Percentiles rank a stretch among this genome's conserved stretches.
These are phyloP conservation scores for Pseudonitzschia multiseries DNA, from an alignment of 108 stramenopile genomes.

Conservation along the genomic window DNA sequence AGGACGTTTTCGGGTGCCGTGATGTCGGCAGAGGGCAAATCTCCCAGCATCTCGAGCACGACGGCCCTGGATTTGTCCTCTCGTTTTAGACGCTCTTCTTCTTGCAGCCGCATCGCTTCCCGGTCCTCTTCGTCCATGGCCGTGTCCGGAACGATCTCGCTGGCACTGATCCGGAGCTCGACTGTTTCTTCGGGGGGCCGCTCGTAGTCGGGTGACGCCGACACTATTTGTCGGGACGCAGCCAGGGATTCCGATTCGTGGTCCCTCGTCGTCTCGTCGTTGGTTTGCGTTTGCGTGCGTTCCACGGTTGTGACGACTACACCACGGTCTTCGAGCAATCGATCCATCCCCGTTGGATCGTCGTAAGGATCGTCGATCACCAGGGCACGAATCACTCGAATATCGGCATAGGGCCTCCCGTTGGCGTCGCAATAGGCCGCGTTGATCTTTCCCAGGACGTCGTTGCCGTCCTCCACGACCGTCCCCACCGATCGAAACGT, in stretches of 20 bases:
- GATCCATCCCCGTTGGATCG: conserved; percentile 69
- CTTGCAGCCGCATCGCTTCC: conserved; percentile 43
- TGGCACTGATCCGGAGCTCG: conserved; percentile 58
- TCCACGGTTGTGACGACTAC: background rate
- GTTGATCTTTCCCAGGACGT: conserved; percentile 82
- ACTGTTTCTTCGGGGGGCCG: conserved; percentile 87
- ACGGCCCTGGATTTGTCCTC: conserved; percentile 92
- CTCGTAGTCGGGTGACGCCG: conserved; percentile 62
- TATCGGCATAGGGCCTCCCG: conserved; percentile 94
- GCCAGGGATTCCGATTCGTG: conserved; percentile 1
- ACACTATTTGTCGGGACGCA: background rate
- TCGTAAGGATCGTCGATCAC: conserved; percentile 95
- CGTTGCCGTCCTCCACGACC: conserved; percentile 90
- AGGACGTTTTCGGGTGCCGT: conserved; percentile 96
- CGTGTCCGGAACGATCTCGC: conserved; percentile 52
- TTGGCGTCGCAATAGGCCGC: conserved; percentile 86
- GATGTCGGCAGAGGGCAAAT: conserved; percentile 79
- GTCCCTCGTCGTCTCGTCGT: background rate
- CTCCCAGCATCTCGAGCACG: conserved; percentile 98
- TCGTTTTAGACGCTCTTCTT: conserved; percentile 51
- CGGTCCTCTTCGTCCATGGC: conserved; percentile 39
- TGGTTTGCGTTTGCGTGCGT: background rate
- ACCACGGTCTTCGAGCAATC: conserved; percentile 48
- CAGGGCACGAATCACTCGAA: conserved; percentile 87
- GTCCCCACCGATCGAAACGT: conserved; percentile 81